A percentile compares a stretch with the other conserved stretches of the same genome.
Conservation (phyloP, 1,284 basidiomycete genomes). For the Ceratobasidium papillatum region DNA sequence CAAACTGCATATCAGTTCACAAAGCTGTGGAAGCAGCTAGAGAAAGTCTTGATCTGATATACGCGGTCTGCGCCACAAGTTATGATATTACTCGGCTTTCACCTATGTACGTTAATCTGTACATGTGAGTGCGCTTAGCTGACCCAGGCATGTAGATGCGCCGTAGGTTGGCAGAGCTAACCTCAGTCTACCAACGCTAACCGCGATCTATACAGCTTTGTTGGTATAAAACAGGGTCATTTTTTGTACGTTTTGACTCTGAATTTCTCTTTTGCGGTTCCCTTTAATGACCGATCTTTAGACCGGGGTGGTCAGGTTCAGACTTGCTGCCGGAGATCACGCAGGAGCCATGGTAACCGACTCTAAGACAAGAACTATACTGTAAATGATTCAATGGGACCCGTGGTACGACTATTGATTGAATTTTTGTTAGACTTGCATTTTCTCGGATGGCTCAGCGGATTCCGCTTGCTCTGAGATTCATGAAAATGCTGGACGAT, state of each 20-base stretch:
- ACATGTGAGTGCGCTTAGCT: not conserved
- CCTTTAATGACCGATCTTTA: not conserved
- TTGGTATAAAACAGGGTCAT: conserved; percentile 19
- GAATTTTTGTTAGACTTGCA: not conserved
- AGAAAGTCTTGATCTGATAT: conserved; percentile 9
- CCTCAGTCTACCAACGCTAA: not conserved
- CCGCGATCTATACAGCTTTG: not conserved
- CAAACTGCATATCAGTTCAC: conserved; percentile 9
- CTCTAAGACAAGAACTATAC: conserved; percentile 8
- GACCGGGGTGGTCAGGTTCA: not conserved
- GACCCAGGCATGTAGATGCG: not conserved
- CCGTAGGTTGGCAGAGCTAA: not conserved
- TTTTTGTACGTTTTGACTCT: not conserved
- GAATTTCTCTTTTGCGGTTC: not conserved
- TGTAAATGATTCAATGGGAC: not conserved
- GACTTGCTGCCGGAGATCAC: not conserved
- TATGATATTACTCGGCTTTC: conserved; percentile 30
- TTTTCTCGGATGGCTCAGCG: conserved; percentile 12
- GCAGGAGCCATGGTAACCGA: conserved; percentile 2
- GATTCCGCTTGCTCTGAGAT: conserved; percentile 2
- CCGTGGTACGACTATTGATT: not conserved
- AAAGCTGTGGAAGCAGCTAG: conserved; percentile 14
- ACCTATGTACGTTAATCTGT: not conserved
- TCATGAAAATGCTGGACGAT: conserved; percentile 9
- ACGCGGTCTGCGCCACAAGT: conserved; percentile 25